Evolutionary conservation across 1,284 basidiomycete genomes (phyloP), one percentile per base, ranked within the genome.

Genomic region (Ustilago esculenta): DNA sequence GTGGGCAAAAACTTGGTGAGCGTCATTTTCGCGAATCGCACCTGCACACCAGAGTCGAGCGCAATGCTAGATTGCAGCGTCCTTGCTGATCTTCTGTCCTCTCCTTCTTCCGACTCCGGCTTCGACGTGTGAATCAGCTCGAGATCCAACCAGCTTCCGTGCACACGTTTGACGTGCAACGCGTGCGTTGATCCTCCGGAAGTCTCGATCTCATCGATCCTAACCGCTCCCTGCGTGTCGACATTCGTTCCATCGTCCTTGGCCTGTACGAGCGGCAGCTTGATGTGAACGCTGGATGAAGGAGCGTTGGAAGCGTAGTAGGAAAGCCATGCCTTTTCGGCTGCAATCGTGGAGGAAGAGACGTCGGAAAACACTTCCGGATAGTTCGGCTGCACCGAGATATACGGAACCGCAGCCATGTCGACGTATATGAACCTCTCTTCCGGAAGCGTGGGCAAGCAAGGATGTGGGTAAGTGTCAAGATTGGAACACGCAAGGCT

Each of bases 301-400:
- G 73, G 75, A 2, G 66, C 66, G 32, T 77, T 77, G 33, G 52
- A 45, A 11, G 67, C 23, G 82, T 91, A 91, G 80, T 87, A 88
- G 0, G 89, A 90, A 3, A 90, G 81, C 90, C 90, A 91, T 72
- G 88, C 86, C 40, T 85, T 85, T 58, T 91, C 90, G 3, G 80
- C 83, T 0, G 87, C 85, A 5, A 89, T 82, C 4, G 85, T 50
- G 7, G 87, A 88, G 18, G 85, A 83, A 1, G 68, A 57, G 2
- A 90, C 86, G 65, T 91, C 90, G 17, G 84, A 81, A 20, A 90
- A 82, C 3, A 90, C 87, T 30, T 83, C 81, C 2, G 84, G 78
- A 58, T 88, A 87, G 30, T 87, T 86, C 14, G 86, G 86, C 77
- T 91, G 90, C 11, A 90, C 82, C 0, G 88, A 87, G 33, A 87